phyloP scores from a whole-genome alignment of 805 yeast species.

The Priceomyces carsonii region DNA sequence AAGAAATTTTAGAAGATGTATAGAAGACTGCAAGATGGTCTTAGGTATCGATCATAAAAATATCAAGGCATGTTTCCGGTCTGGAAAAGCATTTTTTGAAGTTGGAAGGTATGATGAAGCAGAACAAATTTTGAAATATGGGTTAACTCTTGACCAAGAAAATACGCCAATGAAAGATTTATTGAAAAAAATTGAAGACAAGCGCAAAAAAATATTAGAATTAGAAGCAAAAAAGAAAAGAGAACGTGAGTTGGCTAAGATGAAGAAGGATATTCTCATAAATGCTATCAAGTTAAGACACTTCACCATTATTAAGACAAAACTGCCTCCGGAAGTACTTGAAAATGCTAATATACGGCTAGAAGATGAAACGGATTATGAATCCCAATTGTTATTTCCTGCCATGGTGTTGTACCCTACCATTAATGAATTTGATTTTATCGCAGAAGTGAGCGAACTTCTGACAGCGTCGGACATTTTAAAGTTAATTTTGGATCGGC shows the following conservation, averaged over 20 bases:
- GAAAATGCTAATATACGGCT: conserved; percentile 52
- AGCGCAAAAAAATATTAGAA: conserved; percentile 31
- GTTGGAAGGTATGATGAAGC: conserved; percentile 76
- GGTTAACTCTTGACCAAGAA: conserved; percentile 57
- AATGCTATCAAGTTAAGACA: conserved; percentile 66
- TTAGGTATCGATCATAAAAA: conserved; percentile 65
- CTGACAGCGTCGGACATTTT: conserved; percentile 65
- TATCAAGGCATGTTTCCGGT: conserved; percentile 81
- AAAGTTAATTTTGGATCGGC: conserved; percentile 59
- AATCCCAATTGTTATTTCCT: conserved; percentile 81
- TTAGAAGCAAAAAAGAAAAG: conserved; percentile 35
- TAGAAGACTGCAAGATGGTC: conserved; percentile 80
- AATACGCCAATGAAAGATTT: conserved; percentile 57
- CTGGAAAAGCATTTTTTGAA: conserved; percentile 76
- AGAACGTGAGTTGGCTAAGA: conserved; percentile 40
- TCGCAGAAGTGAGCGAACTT: conserved; percentile 73
- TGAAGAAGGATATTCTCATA: conserved; percentile 44
- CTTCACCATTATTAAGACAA: conserved; percentile 48
- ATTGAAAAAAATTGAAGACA: conserved; percentile 38
- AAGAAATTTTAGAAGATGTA: conserved; percentile 80
- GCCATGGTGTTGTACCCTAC: conserved; percentile 81
- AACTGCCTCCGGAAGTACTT: conserved; percentile 57
- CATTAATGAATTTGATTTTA: conserved; percentile 78
- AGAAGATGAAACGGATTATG: conserved; percentile 66
- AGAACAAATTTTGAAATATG: conserved; percentile 62